phyloP scores from a whole-genome alignment of 2,329 filamentous ascomycete genomes.

The Teratosphaeria pseudoeucalypti region DNA sequence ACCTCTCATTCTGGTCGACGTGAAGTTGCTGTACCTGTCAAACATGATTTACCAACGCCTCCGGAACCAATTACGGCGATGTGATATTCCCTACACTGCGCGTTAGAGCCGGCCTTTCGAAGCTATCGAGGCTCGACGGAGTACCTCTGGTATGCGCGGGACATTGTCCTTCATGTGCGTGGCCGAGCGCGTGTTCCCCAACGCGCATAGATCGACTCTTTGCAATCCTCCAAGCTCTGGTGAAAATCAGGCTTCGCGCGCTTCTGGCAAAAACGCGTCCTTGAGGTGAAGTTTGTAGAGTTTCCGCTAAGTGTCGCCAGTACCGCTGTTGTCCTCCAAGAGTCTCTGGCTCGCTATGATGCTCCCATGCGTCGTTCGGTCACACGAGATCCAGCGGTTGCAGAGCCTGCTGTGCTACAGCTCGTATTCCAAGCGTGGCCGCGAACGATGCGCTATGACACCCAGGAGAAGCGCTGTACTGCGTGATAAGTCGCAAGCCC shows the following conservation, averaged over 20 bases:
- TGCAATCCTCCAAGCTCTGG: neutral
- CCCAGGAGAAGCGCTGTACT: neutral
- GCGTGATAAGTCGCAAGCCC: neutral
- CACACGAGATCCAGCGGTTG: neutral
- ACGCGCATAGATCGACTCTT: neutral
- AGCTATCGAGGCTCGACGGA: neutral
- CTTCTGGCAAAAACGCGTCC: neutral
- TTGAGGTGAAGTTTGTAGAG: neutral
- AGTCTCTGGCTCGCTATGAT: neutral
- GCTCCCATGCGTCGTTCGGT: neutral
- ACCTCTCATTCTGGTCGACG: neutral
- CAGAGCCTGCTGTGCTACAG: neutral
- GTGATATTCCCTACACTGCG: constrained; percentile 56
- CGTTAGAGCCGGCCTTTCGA: constrained; percentile 1
- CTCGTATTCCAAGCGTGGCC: neutral
- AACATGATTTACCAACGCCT: constrained; percentile 84
- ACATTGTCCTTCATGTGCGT: neutral
- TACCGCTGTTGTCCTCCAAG: neutral
- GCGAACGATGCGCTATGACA: neutral
- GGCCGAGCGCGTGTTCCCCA: neutral
- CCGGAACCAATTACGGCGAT: constrained; percentile 75
- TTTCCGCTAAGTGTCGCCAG: neutral
- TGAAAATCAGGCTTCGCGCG: neutral
- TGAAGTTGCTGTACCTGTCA: constrained; percentile 54
- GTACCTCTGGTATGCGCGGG: constrained; percentile 15